Evolutionary conservation across 768 basidiomycete species (phyloP), one percentile per base, ranked within the genome.

Genomic region (Tricholomella constricta): DNA sequence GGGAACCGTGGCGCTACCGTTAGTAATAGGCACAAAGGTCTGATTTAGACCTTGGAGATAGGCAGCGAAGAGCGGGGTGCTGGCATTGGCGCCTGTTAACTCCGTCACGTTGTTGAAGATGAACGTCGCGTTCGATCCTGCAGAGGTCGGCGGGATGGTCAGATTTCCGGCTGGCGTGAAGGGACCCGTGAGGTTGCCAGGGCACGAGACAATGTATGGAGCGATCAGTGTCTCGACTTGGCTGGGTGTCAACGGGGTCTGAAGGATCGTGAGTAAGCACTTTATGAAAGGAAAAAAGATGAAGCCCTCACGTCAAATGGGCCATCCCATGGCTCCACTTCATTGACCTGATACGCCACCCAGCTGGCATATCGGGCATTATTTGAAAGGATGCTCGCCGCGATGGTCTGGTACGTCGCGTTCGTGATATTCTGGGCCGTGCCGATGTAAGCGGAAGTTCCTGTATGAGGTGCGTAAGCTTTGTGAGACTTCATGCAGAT

Each of bases 351-450:
- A 48, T 67, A 60, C 20, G 68, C 60, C 22, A 80, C 49, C 77
- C 79, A 83, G 10, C 73, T 67, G 14, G 77, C 73, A 55, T 81
- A 78, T 31, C 79, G 71, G 35, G 78, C 74, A 62, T 84, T 79
- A 52, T 72, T 76, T 25, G 79, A 72, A 23, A 81, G 66, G 58
- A 84, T 78, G 31, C 77, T 72, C 6, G 71, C 81, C 17, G 78
- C 78, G 25, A 74, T 75, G 22, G 75, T 72, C 15, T 75, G 55
- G 60, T 69, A 69, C 17, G 64, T 71, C 48, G 69, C 62, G 55
- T 71, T 66, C 20, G 65, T 57, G 54, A 82, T 69, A 49, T 63
- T 67, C 35, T 64, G 64, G 2, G 75, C 72, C n/a, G 78, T 75
- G 27, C 79, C 81, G 19, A 76, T 66, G 65, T 82, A 83, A 22